Evolutionary conservation across 2,329 filamentous ascomycete species (phyloP), one percentile per base, ranked within the genome.

Genomic region (Alternaria conjuncta): DNA sequence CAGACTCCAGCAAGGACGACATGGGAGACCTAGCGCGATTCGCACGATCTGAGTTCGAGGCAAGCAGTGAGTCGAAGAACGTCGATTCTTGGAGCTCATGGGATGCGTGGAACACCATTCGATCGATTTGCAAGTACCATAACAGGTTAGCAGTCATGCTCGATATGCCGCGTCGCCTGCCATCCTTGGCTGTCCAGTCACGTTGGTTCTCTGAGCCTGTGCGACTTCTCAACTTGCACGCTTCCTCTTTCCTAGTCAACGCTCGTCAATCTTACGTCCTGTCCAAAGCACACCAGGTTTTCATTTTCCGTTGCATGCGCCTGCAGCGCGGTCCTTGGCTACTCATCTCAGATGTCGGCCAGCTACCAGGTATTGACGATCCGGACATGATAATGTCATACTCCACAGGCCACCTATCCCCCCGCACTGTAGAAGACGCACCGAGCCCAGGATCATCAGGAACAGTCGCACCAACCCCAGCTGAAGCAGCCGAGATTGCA

Each of bases 51-150:
- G 78, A 84, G 43, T 78, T 78, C 25, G 66, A 74, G 10, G 64
- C 79, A 2, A 75, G 79, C 12, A 72, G 69, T 6, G 69, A 79
- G 32, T 72, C 73, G 7, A 82, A 84, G 30, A 63, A 26, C 12
- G 85, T 90, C 64, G 91, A 95, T 73, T 79, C 92, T 1, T 96
- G 93, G 79, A 90, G 90, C 57, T 86, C 90, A 3, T 99, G 96
- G 96, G 94, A 98, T 80, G 90, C 92, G 1, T 99, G 96, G 96
- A 91, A 99, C 78, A 86, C 90, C 21, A 91, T 99, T 73, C 88
- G 96, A 57, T 90, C 90, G 57, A 84, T 93, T 61, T 97, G 94
- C 86, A 91, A 90, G 82, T 98, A 99, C 81, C 91, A 90, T 79
- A 82, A 86, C 60, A 88, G 93, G 78, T 85, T 99, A 41, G 91